phyloP scores from a whole-genome alignment of 169 alveolate genomes.

The Theileria annulata region DNA sequence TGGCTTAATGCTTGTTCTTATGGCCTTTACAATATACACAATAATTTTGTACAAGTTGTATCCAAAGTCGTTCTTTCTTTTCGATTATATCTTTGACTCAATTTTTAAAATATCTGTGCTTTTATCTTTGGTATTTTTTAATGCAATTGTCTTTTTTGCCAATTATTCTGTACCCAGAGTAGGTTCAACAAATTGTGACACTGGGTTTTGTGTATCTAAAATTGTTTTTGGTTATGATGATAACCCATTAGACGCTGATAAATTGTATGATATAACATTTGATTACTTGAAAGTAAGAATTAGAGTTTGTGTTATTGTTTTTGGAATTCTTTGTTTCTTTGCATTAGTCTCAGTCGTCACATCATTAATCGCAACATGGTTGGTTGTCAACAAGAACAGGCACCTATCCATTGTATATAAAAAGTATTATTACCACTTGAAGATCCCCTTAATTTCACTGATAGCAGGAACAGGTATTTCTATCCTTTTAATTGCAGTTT shows the following conservation, averaged over 20 bases:
- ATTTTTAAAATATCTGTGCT: conserved; percentile 19
- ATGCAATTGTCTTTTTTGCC: conserved; percentile 7
- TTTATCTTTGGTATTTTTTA: conserved; percentile 19
- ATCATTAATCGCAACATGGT: conserved; percentile 14
- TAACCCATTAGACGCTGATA: neutral
- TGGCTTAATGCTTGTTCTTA: conserved; percentile 3
- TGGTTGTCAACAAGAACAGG: conserved; percentile 16
- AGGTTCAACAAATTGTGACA: neutral
- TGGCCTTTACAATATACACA: conserved; percentile 27
- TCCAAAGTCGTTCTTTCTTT: conserved; percentile 14
- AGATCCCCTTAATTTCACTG: conserved; percentile 12
- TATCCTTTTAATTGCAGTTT: conserved; percentile 16
- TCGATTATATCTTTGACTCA: conserved; percentile 32
- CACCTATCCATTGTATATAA: conserved; percentile 7
- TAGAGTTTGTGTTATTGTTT: neutral
- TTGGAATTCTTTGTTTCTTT: conserved; percentile 24
- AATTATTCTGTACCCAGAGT: conserved; percentile 28
- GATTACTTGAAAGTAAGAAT: neutral
- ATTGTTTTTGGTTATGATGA: conserved; percentile 33
- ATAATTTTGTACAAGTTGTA: conserved; percentile 14
- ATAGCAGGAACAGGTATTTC: conserved; percentile 1
- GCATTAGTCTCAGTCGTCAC: conserved; percentile 1
- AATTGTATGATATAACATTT: neutral
- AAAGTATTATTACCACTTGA: conserved; percentile 18
- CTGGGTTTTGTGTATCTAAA: conserved; percentile 23